A percentile compares a stretch with the other conserved stretches of the same genome.
These are phyloP conservation scores for Reutealis trisperma DNA, from an alignment of 345 rosid species.

Conservation along the genomic window DNA sequence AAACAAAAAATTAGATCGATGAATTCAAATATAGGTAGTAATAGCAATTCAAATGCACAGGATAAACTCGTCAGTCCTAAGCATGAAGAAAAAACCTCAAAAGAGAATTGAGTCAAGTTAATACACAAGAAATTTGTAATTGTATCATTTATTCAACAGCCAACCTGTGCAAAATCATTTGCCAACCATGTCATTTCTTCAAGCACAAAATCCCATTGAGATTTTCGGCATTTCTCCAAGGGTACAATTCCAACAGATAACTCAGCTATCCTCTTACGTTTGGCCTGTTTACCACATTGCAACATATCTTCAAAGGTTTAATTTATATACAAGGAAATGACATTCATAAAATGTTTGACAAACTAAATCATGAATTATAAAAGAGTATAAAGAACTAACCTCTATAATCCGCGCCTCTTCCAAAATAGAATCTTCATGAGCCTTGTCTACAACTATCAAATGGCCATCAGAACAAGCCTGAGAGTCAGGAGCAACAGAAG, in stretches of 20 bases:
- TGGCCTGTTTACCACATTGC: constrained; percentile 59
- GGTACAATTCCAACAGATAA: constrained; percentile 59
- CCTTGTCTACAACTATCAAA: constrained; percentile 52
- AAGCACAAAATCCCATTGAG: constrained; percentile 97
- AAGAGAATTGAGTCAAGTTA: neutral
- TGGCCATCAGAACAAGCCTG: constrained; percentile 42
- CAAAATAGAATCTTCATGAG: constrained; percentile 74
- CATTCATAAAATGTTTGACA: constrained; percentile 16
- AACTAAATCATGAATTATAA: constrained; percentile 20
- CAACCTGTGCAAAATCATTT: constrained; percentile 98
- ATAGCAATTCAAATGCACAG: neutral
- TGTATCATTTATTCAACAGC: constrained; percentile 8
- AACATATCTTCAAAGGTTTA: constrained; percentile 26
- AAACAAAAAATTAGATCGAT: neutral
- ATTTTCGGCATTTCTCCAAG: constrained; percentile 52
- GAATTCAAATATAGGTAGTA: neutral
- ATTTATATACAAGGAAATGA: constrained; percentile 16
- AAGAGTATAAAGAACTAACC: constrained; percentile 44
- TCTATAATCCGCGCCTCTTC: constrained; percentile 89
- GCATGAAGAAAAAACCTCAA: neutral
- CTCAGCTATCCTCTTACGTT: constrained; percentile 82
- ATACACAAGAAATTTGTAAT: constrained; percentile 19
- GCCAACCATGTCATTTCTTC: constrained; percentile 99
- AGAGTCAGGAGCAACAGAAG: constrained; percentile 41
- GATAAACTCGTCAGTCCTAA: neutral